A percentile compares a stretch with the other conserved stretches of the same genome.
phyloP scores from a whole-genome alignment of 495 filamentous ascomycete species.

The Annulohypoxylon stygium region DNA sequence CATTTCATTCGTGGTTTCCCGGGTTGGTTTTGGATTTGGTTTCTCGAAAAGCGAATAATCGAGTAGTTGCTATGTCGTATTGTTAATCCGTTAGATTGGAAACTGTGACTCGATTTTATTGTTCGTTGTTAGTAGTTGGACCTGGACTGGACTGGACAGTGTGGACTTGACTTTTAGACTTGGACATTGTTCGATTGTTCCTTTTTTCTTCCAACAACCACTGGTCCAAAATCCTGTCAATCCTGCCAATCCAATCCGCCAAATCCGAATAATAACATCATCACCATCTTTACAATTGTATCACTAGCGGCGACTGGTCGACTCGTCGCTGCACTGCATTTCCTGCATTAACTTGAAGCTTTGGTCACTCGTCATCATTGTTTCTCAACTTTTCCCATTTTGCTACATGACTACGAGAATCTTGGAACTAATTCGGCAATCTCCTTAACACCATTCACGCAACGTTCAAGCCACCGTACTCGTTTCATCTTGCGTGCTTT shows the following conservation, averaged over 20 bases:
- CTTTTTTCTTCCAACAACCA: slow-evolving; percentile 4
- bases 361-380: slow-evolving; percentile 20
- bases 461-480: slow-evolving; percentile 27
- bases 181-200: slow-evolving; percentile 18
- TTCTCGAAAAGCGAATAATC: slow-evolving; percentile 27
- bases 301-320: slow-evolving; percentile 26
- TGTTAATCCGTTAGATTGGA: slow-evolving; percentile 14
- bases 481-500: slow-evolving; percentile 40
- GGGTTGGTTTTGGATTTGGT: not conserved
- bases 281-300: slow-evolving; percentile 32
- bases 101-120: not conserved
- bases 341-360: slow-evolving; percentile 19
- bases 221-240: slow-evolving; percentile 13
- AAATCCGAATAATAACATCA: slow-evolving; percentile 41
- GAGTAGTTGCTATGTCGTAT: slow-evolving; percentile 19
- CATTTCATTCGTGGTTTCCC: slow-evolving; percentile 32
- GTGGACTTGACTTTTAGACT: too few relatives aligned
- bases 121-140: too few relatives aligned
- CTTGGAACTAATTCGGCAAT: slow-evolving; percentile 28
- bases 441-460: slow-evolving; percentile 9
- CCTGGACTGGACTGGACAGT: too few relatives aligned
- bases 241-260: slow-evolving; percentile 34
- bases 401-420: not conserved
- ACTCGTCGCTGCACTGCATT: slow-evolving; percentile 31
- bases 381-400: slow-evolving; percentile 15